Evolutionary conservation across 2,329 filamentous ascomycete species (phyloP), one percentile per base, ranked within the genome.

Genomic region (Sclerotinia borealis): DNA sequence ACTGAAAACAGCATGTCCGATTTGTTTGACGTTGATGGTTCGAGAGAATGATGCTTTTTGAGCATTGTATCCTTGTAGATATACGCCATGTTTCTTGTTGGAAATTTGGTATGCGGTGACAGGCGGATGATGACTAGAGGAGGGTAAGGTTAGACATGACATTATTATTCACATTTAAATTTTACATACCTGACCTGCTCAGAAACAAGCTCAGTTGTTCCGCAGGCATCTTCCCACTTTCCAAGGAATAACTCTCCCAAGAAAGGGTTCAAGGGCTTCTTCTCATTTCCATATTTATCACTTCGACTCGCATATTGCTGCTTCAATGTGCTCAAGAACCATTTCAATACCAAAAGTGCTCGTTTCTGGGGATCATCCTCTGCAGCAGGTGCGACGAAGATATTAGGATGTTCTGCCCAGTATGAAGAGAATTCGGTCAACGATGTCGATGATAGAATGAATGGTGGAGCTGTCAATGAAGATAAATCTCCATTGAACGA

Each of bases 221-320:
- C 93, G 60, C 86, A 85, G 52, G 85, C 83, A 73, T 96, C 91
- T 64, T 89, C 85, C 95, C 95, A 99, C 72, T 87, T 89, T 29
- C 93, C 95, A 34, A 98, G 77, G 78, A 97, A 98, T 39, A 98
- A 83, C 79, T 99, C 93, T 63, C 93, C 93, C 41, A 99, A 79
- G 78, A 99, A 98, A 0, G 95, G 95, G 74, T 99, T 98, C 65
- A 99, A 79, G 2, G 93, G 93, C 81, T 98, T 99, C 86, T 98
- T 98, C 81, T 97, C 93, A 73, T 92, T 95, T 56, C 92, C 92
- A 68, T 83, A 87, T 71, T 86, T 80, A 70, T 97, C 93, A 74
- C 91, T 96, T 64, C 84, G 82, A 72, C 81, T 85, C 64, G 85
- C 84, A 72, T 88, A 87, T 75, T 96, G 92, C 77, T 96, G 91